A percentile compares a stretch with the other conserved stretches of the same genome.
phyloP scores from a whole-genome alignment of 495 filamentous ascomycete species.

The Penicillium cosmopolitanum region DNA sequence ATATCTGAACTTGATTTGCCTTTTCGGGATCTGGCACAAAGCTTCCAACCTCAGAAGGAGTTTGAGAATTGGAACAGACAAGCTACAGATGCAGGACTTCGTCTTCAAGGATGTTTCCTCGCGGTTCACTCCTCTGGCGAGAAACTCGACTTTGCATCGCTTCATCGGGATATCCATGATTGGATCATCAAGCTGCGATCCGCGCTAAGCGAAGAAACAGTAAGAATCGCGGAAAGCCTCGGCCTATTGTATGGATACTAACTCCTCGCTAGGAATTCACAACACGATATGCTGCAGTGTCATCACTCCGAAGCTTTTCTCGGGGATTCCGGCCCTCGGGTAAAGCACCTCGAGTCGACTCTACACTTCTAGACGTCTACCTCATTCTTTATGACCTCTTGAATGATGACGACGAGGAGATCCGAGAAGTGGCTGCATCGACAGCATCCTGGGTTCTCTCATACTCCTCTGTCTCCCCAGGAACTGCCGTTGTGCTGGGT shows the following conservation, averaged over 20 bases:
- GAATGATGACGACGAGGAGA: conserved; percentile 90
- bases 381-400: conserved; percentile 64
- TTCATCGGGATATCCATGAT: conserved; percentile 28
- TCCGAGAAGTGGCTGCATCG: conserved; percentile 67
- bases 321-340: conserved; percentile 30
- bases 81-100: conserved; percentile 46
- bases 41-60: conserved; percentile 29
- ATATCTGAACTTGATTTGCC: conserved; percentile 26
- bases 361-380: conserved; percentile 48
- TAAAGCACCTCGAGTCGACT: conserved; percentile 31
- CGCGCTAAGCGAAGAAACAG: conserved; percentile 48
- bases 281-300: conserved; percentile 61
- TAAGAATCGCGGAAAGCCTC: conserved; percentile 22
- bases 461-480: conserved; percentile 35
- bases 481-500: conserved; percentile 37
- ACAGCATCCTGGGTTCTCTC: conserved; percentile 50
- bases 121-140: conserved; percentile 50
- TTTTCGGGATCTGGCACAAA: conserved; percentile 28
- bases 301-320: conserved; percentile 41
- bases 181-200: conserved; percentile 42
- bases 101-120: conserved; percentile 60
- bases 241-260: neutral
- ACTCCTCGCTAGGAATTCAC: conserved; percentile 59
- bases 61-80: conserved; percentile 43
- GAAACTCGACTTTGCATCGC: conserved; percentile 9